These are phyloP conservation scores for Wickerhamiella spandovensis DNA, from an alignment of 805 yeast species.

Conservation along the genomic window DNA sequence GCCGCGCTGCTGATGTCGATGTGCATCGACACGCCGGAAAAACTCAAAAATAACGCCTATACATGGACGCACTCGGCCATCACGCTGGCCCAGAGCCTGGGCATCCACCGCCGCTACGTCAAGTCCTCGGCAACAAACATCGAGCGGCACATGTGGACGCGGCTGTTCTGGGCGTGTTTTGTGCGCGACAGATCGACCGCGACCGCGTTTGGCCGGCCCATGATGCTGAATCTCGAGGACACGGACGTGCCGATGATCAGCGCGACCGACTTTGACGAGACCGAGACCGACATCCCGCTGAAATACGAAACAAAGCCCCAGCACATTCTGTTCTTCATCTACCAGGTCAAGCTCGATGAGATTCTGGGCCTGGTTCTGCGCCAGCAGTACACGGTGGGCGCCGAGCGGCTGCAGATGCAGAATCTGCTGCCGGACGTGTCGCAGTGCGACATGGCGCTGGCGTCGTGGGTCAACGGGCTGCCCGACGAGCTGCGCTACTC, in stretches of 20 bases:
- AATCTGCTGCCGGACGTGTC: slow-evolving; percentile 37
- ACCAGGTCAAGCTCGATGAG: slow-evolving; percentile 52
- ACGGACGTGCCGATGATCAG: slow-evolving; percentile 65
- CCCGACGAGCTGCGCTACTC: slow-evolving; percentile 52
- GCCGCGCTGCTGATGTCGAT: slow-evolving; percentile 49
- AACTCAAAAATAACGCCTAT: slow-evolving; percentile 49
- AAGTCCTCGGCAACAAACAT: slow-evolving; percentile 26
- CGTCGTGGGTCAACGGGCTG: slow-evolving; percentile 57
- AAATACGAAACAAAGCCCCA: slow-evolving; percentile 25
- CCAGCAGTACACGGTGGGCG: slow-evolving; percentile 58
- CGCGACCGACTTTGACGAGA: slow-evolving; percentile 49
- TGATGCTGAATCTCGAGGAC: slow-evolving; percentile 53
- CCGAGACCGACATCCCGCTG: slow-evolving; percentile 28
- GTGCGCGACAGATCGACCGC: slow-evolving; percentile 58
- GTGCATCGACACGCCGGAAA: slow-evolving; percentile 65
- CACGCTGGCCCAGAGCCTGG: slow-evolving; percentile 60
- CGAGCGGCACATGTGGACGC: slow-evolving; percentile 40
- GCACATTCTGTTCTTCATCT: slow-evolving; percentile 43
- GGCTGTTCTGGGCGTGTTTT: slow-evolving; percentile 69
- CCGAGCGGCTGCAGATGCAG: slow-evolving; percentile 34
- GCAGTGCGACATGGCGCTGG: slow-evolving; percentile 64
- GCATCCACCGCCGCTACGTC: slow-evolving; percentile 40
- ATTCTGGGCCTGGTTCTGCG: slow-evolving; percentile 55
- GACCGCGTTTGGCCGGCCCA: slow-evolving; percentile 63
- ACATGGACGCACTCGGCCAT: slow-evolving; percentile 62